Conservation (phyloP, 2,329 filamentous ascomycete genomes). For the Fonsecaea multimorphosa region DNA sequence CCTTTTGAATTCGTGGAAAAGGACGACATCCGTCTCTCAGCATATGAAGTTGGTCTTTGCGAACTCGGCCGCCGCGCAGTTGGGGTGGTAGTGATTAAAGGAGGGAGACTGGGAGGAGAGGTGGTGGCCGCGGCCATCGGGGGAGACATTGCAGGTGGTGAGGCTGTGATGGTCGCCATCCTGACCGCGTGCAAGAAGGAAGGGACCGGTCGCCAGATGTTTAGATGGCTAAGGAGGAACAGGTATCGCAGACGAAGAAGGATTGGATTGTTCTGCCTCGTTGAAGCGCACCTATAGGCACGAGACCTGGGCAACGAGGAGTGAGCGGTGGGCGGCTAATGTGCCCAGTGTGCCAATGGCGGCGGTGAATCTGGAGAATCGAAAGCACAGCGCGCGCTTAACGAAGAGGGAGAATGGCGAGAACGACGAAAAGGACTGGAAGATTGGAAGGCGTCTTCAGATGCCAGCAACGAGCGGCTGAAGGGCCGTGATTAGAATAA, state of each 20-base stretch:
- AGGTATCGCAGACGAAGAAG: slow-evolving; percentile 9
- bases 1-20: slow-evolving; percentile 73
- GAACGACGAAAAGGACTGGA: slow-evolving; percentile 6
- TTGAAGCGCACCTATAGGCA: slow-evolving; percentile 29
- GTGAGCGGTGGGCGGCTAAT: slow-evolving; percentile 16
- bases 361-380: slow-evolving; percentile 10
- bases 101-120: slow-evolving; percentile 53
- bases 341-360: slow-evolving; percentile 15
- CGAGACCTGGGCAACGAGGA: slow-evolving; percentile 12
- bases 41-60: slow-evolving; percentile 75
- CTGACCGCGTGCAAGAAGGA: slow-evolving; percentile 20
- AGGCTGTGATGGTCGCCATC: slow-evolving; percentile 48
- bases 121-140: slow-evolving; percentile 40
- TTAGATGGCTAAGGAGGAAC: slow-evolving; percentile 12
- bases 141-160: slow-evolving; percentile 43
- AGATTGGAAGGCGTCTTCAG: neutral
- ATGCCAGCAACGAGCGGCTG: slow-evolving; percentile 12
- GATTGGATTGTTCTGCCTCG: slow-evolving; percentile 7
- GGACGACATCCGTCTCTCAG: slow-evolving; percentile 81
- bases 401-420: neutral
- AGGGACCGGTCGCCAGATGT: slow-evolving; percentile 11
- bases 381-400: slow-evolving; percentile 16
- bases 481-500: slow-evolving; percentile 4
- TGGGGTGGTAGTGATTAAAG: slow-evolving; percentile 56
- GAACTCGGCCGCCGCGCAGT: slow-evolving; percentile 63